phyloP scores from a whole-genome alignment of 2,329 filamentous ascomycete genomes.

The Aspergillus fischeri region DNA sequence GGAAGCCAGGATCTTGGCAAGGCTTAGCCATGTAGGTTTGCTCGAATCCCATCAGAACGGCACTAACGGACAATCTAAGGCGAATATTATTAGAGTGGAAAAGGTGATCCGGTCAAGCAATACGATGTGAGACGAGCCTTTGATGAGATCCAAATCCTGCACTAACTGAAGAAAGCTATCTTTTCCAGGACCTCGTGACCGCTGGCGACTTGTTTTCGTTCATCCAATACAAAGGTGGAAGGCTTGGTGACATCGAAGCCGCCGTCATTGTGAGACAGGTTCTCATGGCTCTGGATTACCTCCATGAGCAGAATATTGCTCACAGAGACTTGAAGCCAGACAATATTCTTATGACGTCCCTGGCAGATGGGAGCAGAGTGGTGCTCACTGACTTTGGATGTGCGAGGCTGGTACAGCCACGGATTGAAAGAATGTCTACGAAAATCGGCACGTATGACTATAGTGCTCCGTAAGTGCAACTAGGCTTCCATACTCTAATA shows the following conservation, averaged over 20 bases:
- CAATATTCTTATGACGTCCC: conserved; percentile 58
- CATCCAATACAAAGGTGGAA: conserved; percentile 47
- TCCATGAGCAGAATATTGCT: conserved; percentile 53
- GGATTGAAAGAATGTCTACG: conserved; percentile 48
- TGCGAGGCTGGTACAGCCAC: conserved; percentile 37
- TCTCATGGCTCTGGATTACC: conserved; percentile 54
- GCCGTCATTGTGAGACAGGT: conserved; percentile 55
- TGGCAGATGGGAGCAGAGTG: conserved; percentile 48
- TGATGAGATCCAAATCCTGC: neutral
- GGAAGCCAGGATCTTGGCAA: conserved; percentile 46
- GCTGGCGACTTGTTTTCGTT: conserved; percentile 60
- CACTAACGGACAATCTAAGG: conserved; percentile 32
- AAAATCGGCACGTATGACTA: conserved; percentile 55
- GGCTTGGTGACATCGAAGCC: conserved; percentile 47
- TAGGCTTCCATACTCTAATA: neutral
- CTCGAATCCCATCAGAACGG: neutral
- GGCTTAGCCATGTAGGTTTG: conserved; percentile 48
- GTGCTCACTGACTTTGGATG: conserved; percentile 61
- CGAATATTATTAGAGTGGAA: conserved; percentile 57
- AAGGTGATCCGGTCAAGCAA: conserved; percentile 52
- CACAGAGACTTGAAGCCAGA: conserved; percentile 63
- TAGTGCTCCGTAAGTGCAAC: conserved; percentile 51
- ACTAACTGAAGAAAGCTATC: conserved; percentile 44
- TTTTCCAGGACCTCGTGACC: conserved; percentile 58
- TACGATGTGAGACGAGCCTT: conserved; percentile 42